A percentile compares a stretch with the other conserved stretches of the same genome.
Conservation (phyloP, 2,329 filamentous ascomycete species). For the Venturia pyrina region DNA sequence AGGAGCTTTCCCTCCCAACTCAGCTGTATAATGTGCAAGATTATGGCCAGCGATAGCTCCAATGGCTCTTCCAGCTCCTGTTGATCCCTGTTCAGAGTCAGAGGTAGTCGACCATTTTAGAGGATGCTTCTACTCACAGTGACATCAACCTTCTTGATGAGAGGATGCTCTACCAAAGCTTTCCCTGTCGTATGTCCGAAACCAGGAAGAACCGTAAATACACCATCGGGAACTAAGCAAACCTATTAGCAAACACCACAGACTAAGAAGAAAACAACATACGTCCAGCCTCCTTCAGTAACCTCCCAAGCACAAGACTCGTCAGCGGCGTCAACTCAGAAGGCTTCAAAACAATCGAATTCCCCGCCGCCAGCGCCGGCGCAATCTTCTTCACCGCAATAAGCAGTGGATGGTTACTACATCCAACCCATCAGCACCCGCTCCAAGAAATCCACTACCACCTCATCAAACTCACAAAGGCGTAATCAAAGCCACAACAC, state of each 20-base stretch:
- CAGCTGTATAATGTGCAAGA: conserved; percentile 51
- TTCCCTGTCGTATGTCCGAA: conserved; percentile 58
- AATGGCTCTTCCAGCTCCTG: conserved; percentile 59
- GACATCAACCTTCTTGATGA: conserved; percentile 68
- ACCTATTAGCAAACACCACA: not conserved
- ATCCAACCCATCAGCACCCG: not conserved
- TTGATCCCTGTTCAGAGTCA: conserved; percentile 29
- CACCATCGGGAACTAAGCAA: conserved; percentile 54
- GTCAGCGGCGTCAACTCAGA: conserved; percentile 50
- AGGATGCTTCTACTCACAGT: conserved; percentile 32
- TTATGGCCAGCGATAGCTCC: conserved; percentile 62
- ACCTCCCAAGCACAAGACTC: conserved; percentile 49
- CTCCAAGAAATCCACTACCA: too few relatives aligned
- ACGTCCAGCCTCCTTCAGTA: conserved; percentile 61
- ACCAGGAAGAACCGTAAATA: conserved; percentile 67
- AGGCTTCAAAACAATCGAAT: conserved; percentile 47
- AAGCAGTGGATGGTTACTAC: conserved; percentile 64
- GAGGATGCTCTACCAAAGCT: conserved; percentile 56
- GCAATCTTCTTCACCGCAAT: conserved; percentile 75
- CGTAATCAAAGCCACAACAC: conserved; percentile 68
- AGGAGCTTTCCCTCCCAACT: conserved; percentile 47
- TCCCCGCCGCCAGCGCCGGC: conserved; percentile 52
- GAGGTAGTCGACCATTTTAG: not conserved
- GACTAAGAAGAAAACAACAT: not conserved
- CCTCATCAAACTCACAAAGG: conserved; percentile 37